phyloP scores from a whole-genome alignment of 257 asterid genomes.

The Eustoma russellianum region DNA sequence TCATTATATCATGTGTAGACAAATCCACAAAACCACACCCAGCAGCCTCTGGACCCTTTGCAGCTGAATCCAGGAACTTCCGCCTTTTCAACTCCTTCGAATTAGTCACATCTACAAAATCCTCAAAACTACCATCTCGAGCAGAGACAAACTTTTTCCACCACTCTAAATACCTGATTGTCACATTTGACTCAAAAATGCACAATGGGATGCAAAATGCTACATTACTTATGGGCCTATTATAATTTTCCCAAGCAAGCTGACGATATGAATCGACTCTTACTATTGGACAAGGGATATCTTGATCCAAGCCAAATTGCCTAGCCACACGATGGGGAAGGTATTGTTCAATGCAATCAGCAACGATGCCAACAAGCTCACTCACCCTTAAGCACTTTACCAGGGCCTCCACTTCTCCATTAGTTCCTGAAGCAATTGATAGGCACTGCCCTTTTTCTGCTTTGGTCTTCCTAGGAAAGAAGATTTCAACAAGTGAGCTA shows the following conservation, averaged over 20 bases:
- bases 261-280: conserved; percentile 3
- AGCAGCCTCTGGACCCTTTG: background rate
- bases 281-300: conserved; percentile 16
- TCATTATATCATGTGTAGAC: background rate
- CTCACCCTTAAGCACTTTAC: conserved; percentile 17
- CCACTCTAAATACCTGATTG: conserved; percentile 6
- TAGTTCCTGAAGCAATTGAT: conserved; percentile 6
- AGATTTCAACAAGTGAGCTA: conserved; percentile 1
- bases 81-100: background rate
- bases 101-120: background rate
- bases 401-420: conserved; percentile 1
- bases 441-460: conserved; percentile 7
- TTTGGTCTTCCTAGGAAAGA: conserved; percentile 2
- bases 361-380: conserved; percentile 19
- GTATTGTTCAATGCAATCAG: conserved; percentile 23
- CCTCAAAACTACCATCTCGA: background rate
- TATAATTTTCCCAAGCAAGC: conserved; percentile 13
- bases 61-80: background rate
- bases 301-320: conserved; percentile 38
- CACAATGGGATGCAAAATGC: conserved; percentile 4
- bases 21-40: background rate
- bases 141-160: conserved; percentile 2
- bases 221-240: conserved; percentile 10
- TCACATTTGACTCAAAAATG: conserved; percentile 7
- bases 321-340: conserved; percentile 28